Percentiles rank a stretch among this genome's conserved stretches.
Conservation (phyloP, 129 eudicot genomes). For the Flaveria ramosissima region DNA sequence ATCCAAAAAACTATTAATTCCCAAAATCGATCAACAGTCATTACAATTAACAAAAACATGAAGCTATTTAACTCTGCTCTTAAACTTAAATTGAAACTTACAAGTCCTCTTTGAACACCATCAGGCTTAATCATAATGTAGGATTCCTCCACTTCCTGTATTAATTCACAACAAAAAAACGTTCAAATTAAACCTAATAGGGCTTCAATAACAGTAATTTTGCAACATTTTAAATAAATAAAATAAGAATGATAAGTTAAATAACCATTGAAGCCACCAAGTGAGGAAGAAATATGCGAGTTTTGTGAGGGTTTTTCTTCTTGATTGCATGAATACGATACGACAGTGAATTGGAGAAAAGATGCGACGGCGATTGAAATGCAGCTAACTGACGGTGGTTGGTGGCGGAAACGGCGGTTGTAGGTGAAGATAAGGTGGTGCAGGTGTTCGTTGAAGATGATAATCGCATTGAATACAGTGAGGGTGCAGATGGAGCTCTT, state of each 20-base stretch:
- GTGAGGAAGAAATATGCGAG: conserved; percentile 71
- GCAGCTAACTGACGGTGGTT: conserved; percentile 56
- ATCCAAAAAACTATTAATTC: too few species aligned
- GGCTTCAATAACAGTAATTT: neutral
- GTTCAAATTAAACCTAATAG: neutral
- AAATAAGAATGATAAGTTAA: neutral
- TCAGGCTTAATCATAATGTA: conserved; percentile 98
- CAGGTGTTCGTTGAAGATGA: conserved; percentile 31
- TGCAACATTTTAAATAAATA: neutral
- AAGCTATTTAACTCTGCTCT: neutral
- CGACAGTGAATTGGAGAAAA: conserved; percentile 40
- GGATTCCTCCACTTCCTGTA: conserved; percentile 73
- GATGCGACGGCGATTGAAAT: conserved; percentile 54
- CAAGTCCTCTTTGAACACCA: conserved; percentile 97
- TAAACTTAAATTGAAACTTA: conserved; percentile 29
- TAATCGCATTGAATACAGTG: conserved; percentile 34
- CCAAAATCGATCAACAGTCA: neutral
- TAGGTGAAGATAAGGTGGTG: conserved; percentile 46
- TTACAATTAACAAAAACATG: neutral
- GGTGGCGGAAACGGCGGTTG: conserved; percentile 36
- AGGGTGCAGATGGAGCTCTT: conserved; percentile 27
- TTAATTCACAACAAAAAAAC: neutral
- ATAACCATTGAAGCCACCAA: conserved; percentile 68
- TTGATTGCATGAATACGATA: conserved; percentile 34
- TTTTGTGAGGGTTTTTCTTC: conserved; percentile 34